Evolutionary conservation across 441 rosid genomes (phyloP).

Genomic region (Flueggea neowawraea): DNA sequence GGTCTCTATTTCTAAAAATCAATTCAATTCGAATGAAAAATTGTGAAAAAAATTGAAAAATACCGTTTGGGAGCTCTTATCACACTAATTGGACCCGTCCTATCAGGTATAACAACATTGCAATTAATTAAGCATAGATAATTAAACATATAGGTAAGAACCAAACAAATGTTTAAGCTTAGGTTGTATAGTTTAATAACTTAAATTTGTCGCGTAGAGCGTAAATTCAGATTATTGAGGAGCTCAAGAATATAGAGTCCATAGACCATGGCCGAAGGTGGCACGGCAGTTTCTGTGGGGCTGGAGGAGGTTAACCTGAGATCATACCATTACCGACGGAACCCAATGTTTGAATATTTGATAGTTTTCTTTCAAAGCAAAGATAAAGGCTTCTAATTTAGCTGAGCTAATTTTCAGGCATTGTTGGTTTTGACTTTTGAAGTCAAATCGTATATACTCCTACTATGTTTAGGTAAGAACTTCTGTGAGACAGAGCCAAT

Average conservation of each 20-base stretch:
- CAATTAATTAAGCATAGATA: no score
- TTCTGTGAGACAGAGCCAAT: not conserved
- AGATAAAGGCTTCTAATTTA: not conserved
- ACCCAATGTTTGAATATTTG: no score
- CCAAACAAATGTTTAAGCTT: no score
- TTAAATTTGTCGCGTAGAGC: not conserved
- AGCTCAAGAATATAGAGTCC: not conserved
- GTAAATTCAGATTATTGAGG: not conserved
- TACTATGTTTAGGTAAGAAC: conserved; percentile 13
- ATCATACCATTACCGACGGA: no score
- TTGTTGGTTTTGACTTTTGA: conserved; percentile 7
- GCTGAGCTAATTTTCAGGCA: conserved; percentile 22
- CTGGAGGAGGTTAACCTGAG: conserved; percentile 14
- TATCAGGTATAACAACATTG: no score
- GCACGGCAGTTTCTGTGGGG: not conserved
- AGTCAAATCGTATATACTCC: not conserved
- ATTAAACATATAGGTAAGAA: no score
- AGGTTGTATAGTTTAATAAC: not conserved
- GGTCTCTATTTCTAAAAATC: no score
- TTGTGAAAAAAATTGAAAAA: no score
- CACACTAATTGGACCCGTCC: no score
- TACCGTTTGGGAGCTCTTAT: no score
- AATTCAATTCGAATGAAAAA: no score
- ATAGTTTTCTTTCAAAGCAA: no score
- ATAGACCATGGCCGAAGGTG: not conserved